Conservation (phyloP, 371 early-diverging fungal species). For the Mortierella sp. region DNA sequence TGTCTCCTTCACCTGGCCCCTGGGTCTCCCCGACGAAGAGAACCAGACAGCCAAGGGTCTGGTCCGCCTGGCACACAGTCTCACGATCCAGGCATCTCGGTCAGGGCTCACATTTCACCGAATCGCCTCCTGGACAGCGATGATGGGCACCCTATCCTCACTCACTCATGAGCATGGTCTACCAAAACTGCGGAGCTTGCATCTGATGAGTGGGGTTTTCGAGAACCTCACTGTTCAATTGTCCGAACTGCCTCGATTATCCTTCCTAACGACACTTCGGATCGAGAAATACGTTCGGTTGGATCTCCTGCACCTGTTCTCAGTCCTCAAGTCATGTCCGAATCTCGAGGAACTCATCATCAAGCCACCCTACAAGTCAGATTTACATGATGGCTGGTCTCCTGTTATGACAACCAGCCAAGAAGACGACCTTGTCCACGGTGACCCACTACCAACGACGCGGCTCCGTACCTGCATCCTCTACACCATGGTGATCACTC, state of each 20-base stretch:
- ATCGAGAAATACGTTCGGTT: neutral
- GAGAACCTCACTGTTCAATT: neutral
- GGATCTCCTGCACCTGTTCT: neutral
- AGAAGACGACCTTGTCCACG: neutral
- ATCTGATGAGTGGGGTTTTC: neutral
- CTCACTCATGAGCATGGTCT: neutral
- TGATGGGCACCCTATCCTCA: neutral
- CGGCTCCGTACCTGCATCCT: neutral
- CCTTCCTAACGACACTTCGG: neutral
- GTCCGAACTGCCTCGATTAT: neutral
- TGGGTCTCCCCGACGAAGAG: no score
- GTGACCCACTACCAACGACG: no score
- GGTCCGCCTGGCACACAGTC: neutral
- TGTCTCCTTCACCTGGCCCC: neutral
- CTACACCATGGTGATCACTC: neutral
- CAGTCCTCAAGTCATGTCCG: constrained; percentile 1
- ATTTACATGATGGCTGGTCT: no score
- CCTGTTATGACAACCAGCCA: neutral
- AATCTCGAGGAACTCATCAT: neutral
- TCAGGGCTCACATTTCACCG: no score
- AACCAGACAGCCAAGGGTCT: neutral
- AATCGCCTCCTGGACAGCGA: neutral
- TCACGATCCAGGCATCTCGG: neutral
- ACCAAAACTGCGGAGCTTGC: neutral
- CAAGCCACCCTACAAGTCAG: neutral